Evolutionary conservation across 352 stramenopile genomes (phyloP).

Genomic region (Globisporangium emineosum): DNA sequence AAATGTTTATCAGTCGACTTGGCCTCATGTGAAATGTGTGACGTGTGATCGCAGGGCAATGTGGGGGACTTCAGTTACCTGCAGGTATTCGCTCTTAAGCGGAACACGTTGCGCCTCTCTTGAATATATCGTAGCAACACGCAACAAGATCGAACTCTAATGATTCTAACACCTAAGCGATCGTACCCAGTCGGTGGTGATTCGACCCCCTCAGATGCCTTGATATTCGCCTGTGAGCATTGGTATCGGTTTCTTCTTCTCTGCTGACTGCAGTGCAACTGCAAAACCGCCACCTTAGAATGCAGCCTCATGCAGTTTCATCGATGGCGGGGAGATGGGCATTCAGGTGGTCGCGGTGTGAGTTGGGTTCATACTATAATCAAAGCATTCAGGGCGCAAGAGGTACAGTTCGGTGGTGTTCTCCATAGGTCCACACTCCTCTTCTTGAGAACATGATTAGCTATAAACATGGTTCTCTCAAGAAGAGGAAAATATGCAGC

Average conservation of each 20-base stretch:
- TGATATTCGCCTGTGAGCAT: neutral
- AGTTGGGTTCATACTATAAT: neutral
- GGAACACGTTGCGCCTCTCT: no score
- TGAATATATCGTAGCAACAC: no score
- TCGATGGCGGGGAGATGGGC: neutral
- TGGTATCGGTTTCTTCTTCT: neutral
- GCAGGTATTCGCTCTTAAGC: no score
- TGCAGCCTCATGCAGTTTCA: neutral
- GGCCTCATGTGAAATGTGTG: no score
- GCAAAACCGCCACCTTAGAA: neutral
- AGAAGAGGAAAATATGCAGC: neutral
- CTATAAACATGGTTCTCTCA: neutral
- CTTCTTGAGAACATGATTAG: no score
- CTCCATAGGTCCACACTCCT: no score
- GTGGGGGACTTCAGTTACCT: no score
- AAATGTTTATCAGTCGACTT: neutral
- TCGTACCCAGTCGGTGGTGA: neutral
- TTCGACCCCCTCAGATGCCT: neutral
- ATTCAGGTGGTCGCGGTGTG: neutral
- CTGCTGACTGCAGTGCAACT: neutral
- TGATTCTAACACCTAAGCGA: neutral
- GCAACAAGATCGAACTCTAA: neutral
- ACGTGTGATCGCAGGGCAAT: neutral
- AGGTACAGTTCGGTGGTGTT: neutral
- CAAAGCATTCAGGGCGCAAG: neutral